These are phyloP conservation scores for Dryadomyces quercus-mongolicae DNA, from an alignment of 2,329 filamentous ascomycete genomes.

Conservation along the genomic window DNA sequence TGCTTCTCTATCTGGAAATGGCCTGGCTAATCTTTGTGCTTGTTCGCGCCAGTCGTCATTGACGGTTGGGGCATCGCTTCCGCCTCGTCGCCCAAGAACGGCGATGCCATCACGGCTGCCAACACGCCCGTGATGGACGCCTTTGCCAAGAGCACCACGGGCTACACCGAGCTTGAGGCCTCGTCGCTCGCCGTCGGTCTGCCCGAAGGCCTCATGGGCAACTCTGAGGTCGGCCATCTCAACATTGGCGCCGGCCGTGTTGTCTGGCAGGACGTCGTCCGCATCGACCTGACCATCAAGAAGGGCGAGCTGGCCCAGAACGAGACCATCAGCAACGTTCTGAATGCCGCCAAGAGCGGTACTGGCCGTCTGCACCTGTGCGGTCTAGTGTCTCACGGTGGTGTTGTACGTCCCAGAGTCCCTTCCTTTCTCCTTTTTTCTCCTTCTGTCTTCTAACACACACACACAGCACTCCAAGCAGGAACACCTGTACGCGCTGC, in stretches of 20 bases:
- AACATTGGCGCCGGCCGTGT: constrained; percentile 97
- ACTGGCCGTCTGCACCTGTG: constrained; percentile 88
- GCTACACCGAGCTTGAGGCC: constrained; percentile 86
- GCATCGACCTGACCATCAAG: constrained; percentile 89
- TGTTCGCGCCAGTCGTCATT: constrained; percentile 68
- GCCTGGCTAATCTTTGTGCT: constrained; percentile 48
- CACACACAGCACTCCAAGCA: constrained; percentile 70
- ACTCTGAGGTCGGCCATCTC: constrained; percentile 95
- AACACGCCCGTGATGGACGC: constrained; percentile 92
- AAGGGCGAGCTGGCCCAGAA: constrained; percentile 67
- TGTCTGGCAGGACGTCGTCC: constrained; percentile 96
- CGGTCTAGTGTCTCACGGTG: constrained; percentile 87
- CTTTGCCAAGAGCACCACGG: constrained; percentile 70
- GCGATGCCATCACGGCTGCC: constrained; percentile 90
- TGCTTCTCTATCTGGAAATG: constrained; percentile 43
- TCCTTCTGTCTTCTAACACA: neutral
- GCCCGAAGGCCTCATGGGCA: constrained; percentile 95
- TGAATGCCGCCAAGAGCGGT: constrained; percentile 69
- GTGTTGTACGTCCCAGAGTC: constrained; percentile 48
- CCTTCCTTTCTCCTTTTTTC: neutral
- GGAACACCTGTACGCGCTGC: constrained; percentile 76
- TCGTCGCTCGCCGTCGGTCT: constrained; percentile 92
- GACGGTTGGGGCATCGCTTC: constrained; percentile 93
- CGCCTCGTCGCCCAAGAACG: constrained; percentile 68
- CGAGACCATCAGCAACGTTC: constrained; percentile 62